These are phyloP conservation scores for Meyerozyma carpophila DNA, from an alignment of 1,139 yeast genomes.

Conservation along the genomic window DNA sequence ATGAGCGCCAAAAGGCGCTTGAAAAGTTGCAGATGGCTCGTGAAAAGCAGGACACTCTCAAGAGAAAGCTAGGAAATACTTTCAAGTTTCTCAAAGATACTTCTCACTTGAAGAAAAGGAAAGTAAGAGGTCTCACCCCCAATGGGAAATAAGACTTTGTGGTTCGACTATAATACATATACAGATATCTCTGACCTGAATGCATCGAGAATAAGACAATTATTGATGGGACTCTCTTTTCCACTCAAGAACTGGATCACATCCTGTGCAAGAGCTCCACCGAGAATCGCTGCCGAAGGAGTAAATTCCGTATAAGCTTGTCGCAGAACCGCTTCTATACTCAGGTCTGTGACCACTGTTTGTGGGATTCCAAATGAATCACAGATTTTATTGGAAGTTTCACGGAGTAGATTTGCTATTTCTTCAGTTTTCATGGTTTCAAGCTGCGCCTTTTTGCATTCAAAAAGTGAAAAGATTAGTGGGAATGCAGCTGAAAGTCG, in stretches of 20 bases:
- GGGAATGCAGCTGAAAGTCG: slow-evolving; percentile 61
- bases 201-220: slow-evolving; percentile 74
- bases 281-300: slow-evolving; percentile 83
- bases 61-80: slow-evolving; percentile 28
- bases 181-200: slow-evolving; percentile 70
- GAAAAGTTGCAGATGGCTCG: slow-evolving; percentile 20
- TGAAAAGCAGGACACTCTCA: slow-evolving; percentile 19
- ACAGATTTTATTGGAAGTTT: slow-evolving; percentile 18
- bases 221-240: slow-evolving; percentile 78
- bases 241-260: slow-evolving; percentile 76
- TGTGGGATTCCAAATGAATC: slow-evolving; percentile 30
- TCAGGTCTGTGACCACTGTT: slow-evolving; percentile 31
- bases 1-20: slow-evolving; percentile 17
- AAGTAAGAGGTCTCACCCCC: slow-evolving; percentile 38
- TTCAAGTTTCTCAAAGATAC: slow-evolving; percentile 36
- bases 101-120: slow-evolving; percentile 39
- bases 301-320: slow-evolving; percentile 69
- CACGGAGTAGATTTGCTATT: slow-evolving; percentile 15
- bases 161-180: slow-evolving; percentile 35
- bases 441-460: slow-evolving; percentile 22
- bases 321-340: slow-evolving; percentile 32
- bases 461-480: slow-evolving; percentile 51
- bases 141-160: slow-evolving; percentile 10
- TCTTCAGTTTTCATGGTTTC: slow-evolving; percentile 26
- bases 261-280: slow-evolving; percentile 90